Evolutionary conservation across 2,329 filamentous ascomycete species (phyloP).

Genomic region (Aspergillus terreus): DNA sequence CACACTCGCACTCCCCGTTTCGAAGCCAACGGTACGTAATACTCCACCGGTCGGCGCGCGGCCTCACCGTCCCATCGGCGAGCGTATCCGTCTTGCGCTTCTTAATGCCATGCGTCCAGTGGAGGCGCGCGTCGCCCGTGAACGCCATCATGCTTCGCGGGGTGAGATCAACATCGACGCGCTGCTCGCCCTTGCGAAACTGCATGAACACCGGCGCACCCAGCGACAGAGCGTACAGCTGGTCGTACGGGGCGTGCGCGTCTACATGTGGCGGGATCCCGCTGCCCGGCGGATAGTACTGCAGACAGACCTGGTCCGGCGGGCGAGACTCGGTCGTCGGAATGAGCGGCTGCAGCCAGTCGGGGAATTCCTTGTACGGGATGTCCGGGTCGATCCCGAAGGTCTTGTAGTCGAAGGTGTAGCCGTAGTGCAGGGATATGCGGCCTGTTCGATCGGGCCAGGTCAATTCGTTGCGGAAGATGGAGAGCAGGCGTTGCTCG

Average conservation of each 20-base stretch:
- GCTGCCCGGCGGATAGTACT: slow-evolving; percentile 58
- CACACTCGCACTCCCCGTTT: slow-evolving; percentile 49
- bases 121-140: slow-evolving; percentile 48
- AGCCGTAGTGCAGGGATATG: slow-evolving; percentile 53
- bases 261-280: slow-evolving; percentile 62
- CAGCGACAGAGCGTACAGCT: slow-evolving; percentile 32
- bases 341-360: slow-evolving; percentile 50
- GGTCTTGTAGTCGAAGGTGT: slow-evolving; percentile 58
- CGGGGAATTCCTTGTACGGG: slow-evolving; percentile 50
- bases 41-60: slow-evolving; percentile 49
- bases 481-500: slow-evolving; percentile 43
- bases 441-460: slow-evolving; percentile 49
- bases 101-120: slow-evolving; percentile 56
- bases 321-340: slow-evolving; percentile 42
- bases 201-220: slow-evolving; percentile 31
- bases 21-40: slow-evolving; percentile 55
- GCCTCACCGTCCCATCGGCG: slow-evolving; percentile 44
- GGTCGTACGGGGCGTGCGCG: slow-evolving; percentile 49
- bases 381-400: slow-evolving; percentile 52
- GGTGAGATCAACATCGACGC: slow-evolving; percentile 45
- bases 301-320: slow-evolving; percentile 58
- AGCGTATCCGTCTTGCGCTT: slow-evolving; percentile 52
- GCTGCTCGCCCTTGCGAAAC: slow-evolving; percentile 27
- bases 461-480: slow-evolving; percentile 44
- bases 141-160: slow-evolving; percentile 52